phyloP scores from a whole-genome alignment of 1,284 basidiomycete species.

The Malassezia vespertilionis region DNA sequence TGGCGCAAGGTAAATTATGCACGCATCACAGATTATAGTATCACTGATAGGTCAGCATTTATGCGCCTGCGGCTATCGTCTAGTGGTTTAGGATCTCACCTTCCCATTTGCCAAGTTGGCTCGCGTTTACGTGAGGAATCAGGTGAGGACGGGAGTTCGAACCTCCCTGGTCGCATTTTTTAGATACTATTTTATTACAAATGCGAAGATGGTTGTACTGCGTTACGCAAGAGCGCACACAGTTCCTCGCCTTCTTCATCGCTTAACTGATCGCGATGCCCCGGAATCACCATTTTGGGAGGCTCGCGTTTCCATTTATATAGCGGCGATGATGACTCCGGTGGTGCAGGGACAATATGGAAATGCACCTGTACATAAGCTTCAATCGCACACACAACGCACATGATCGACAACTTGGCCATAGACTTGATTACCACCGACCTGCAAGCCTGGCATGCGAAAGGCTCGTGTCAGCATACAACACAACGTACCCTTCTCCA shows the following conservation, averaged over 20 bases:
- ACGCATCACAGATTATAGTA: neutral
- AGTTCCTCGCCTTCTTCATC: conserved; percentile 13
- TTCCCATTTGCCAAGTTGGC: conserved; percentile 17
- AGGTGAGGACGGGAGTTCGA: conserved; percentile 22
- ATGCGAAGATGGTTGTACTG: too few relatives aligned
- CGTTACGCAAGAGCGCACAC: neutral
- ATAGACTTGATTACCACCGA: conserved; percentile 15
- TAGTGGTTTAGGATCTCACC: conserved; percentile 23
- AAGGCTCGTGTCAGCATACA: neutral
- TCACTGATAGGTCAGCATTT: neutral
- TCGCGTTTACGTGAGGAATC: conserved; percentile 9
- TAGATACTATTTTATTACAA: neutral
- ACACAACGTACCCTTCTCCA: conserved; percentile 11
- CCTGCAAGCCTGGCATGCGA: conserved; percentile 6
- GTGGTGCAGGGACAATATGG: conserved; percentile 13
- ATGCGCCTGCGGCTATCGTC: conserved; percentile 16
- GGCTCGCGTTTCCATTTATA: conserved; percentile 1
- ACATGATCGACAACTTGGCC: conserved; percentile 16
- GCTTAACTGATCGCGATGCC: conserved; percentile 8
- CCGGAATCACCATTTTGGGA: neutral
- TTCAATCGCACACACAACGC: neutral
- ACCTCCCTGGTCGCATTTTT: conserved; percentile 19
- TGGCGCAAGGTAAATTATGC: neutral
- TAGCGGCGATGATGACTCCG: neutral
- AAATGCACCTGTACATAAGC: conserved; percentile 18